Evolutionary conservation across 2,329 filamentous ascomycete genomes (phyloP).

Genomic region (Alternaria infectoria): DNA sequence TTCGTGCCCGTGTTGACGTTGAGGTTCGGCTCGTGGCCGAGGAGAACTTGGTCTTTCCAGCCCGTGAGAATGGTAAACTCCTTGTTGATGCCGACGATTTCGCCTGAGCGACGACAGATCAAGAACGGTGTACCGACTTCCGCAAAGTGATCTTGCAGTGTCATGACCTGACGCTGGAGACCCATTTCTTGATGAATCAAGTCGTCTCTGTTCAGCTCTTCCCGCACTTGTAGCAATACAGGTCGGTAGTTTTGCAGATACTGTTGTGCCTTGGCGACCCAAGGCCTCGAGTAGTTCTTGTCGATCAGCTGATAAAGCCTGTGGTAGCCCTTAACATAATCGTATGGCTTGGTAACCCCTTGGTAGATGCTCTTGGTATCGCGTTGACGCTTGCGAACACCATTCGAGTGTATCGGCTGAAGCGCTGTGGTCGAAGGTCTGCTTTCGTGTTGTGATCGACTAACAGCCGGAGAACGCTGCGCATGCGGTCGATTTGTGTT

Average conservation of each 20-base stretch:
- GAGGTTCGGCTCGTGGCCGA: conserved; percentile 85
- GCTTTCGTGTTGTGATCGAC: conserved; percentile 34
- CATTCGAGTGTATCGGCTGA: conserved; percentile 41
- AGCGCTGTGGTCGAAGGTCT: conserved; percentile 37
- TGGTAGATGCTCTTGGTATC: conserved; percentile 89
- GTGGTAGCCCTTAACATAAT: conserved; percentile 90
- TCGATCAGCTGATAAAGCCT: conserved; percentile 81
- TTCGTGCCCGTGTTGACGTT: conserved; percentile 78
- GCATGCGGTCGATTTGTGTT: conserved; percentile 39
- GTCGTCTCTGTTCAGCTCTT: conserved; percentile 86
- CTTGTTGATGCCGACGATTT: conserved; percentile 94
- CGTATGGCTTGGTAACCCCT: conserved; percentile 87
- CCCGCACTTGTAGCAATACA: conserved; percentile 89
- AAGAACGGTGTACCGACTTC: conserved; percentile 89
- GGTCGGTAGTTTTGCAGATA: conserved; percentile 88
- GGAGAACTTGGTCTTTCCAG: conserved; percentile 87
- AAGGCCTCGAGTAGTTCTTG: conserved; percentile 76
- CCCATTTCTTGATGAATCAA: conserved; percentile 98
- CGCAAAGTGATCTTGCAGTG: conserved; percentile 90
- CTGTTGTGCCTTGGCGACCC: conserved; percentile 82
- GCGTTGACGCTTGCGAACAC: conserved; percentile 58
- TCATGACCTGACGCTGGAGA: conserved; percentile 88
- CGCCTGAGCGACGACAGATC: conserved; percentile 88
- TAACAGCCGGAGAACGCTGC: conserved; percentile 37
- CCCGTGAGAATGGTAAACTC: conserved; percentile 96